Base-by-base conservation (phyloP, 768 basidiomycete species). In the Agaricus blazei region DNA sequence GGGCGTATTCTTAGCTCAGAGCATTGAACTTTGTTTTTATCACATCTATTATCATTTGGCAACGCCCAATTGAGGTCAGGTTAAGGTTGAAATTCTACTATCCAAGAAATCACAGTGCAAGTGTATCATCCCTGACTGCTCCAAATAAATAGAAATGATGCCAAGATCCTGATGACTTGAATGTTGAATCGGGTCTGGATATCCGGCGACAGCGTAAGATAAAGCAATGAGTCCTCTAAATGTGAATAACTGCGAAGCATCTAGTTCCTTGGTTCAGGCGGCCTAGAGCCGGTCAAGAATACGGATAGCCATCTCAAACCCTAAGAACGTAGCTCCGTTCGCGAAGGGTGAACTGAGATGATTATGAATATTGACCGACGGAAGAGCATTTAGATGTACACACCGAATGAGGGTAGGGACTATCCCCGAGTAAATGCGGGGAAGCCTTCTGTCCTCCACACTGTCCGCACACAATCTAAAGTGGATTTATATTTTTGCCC, bases 281-380 rank as follows among this genome's bases (percentile, higher is more conserved):
- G 51, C 36, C 65, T 56, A 68, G 43, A 66, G 41, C 44, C 70
- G 72, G 63, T 82, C 83, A 57, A 90, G 71, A 42, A 83, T 59
- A 45, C 93, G 80, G 71, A 84, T 93, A 43, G 91, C 92, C 72
- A 98, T 78, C 76, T 98, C 96, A 64, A 94, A 98, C 1, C 92
- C 94, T 54, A 96, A 82, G 79, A 98, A 98, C 0, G 96, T 98
- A 1, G 93, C 93, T 19, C 94, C 96, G 62, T 98, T 98, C 9
- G 95, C 95, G 64, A 97, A 96, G 0, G 94, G 95, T 2, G 92
- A 94, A 63, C 92, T 94, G 51, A 15, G 43, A 48, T 48, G 37
- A 19, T n/a, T 19, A 54, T 50, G 31, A 49, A 27, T 24, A 4
- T 23, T 29, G 26, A 43, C n/a, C 23, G 23, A 9, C 23, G 4